Percentiles rank a stretch among this genome's conserved stretches.
Conservation (phyloP, 1,284 basidiomycete genomes). For the Cutaneotrichosporon sp. region DNA sequence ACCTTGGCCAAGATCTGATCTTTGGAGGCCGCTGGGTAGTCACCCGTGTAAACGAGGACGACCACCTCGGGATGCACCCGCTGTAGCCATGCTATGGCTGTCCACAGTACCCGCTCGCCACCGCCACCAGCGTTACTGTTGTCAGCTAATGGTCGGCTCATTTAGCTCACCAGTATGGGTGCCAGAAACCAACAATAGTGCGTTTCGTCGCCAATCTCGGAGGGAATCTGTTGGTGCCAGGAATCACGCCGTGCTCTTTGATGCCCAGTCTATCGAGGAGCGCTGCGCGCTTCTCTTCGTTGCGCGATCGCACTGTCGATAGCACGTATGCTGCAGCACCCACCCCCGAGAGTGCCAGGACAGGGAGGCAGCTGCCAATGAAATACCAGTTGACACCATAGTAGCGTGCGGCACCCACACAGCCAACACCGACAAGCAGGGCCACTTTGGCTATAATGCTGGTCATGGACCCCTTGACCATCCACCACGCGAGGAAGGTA, state of each 20-base stretch:
- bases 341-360: constrained; percentile 25
- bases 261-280: constrained; percentile 33
- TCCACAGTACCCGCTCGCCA: constrained; percentile 94
- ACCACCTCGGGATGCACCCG: constrained; percentile 64
- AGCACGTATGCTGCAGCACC: constrained; percentile 20
- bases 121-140: constrained; percentile 92
- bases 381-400: constrained; percentile 40
- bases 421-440: constrained; percentile 1
- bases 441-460: constrained; percentile 23
- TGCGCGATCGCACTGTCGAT: constrained; percentile 21
- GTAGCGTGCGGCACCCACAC: constrained; percentile 8
- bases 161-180: constrained; percentile 79
- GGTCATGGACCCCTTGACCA: constrained; percentile 32
- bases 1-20: constrained; percentile 75
- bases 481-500: constrained; percentile 27
- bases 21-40: constrained; percentile 67
- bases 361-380: constrained; percentile 34
- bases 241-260: constrained; percentile 27
- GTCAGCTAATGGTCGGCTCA: constrained; percentile 5
- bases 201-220: constrained; percentile 30
- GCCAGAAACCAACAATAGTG: constrained; percentile 78
- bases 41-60: constrained; percentile 87
- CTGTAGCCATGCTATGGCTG: constrained; percentile 76
- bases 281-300: constrained; percentile 24
- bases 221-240: constrained; percentile 27